phyloP scores from a whole-genome alignment of 257 asterid species.

The Fraxinus pennsylvanica region DNA sequence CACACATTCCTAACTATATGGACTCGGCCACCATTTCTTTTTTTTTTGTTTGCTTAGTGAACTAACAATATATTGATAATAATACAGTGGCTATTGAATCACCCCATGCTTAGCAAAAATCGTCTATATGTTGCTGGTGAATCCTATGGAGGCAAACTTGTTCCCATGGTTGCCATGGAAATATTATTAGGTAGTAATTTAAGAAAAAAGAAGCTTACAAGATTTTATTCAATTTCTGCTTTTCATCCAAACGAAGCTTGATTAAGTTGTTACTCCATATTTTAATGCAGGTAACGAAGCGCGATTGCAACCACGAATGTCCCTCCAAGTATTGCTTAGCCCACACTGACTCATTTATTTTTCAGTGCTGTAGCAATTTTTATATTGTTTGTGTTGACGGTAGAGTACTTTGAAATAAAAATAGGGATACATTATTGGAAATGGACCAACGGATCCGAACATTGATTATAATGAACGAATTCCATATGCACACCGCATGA shows the following conservation, averaged over 20 bases:
- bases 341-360: not conserved
- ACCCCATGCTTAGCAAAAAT: constrained; percentile 41
- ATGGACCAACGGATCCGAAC: too few species aligned
- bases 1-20: too few species aligned
- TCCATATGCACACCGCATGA: too few species aligned
- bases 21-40: too few species aligned
- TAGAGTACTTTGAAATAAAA: not conserved
- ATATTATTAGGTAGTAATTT: constrained; percentile 41
- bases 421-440: too few species aligned
- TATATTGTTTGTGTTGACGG: not conserved
- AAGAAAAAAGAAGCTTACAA: not conserved
- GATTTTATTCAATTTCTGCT: not conserved
- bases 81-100: constrained; percentile 59
- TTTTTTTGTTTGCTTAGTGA: too few species aligned
- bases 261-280: not conserved
- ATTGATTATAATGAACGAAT: too few species aligned
- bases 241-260: not conserved
- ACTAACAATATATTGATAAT: not conserved
- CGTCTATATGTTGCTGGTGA: constrained; percentile 50
- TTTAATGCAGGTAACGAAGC: constrained; percentile 47
- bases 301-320: constrained; percentile 40
- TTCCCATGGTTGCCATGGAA: constrained; percentile 40
- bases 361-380: not conserved
- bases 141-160: constrained; percentile 53
- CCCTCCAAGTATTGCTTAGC: constrained; percentile 32